Percentiles rank a stretch among this genome's conserved stretches.
Evolutionary conservation across 2,329 filamentous ascomycete genomes (phyloP).

Genomic region (Sarocladiaceae sp.): DNA sequence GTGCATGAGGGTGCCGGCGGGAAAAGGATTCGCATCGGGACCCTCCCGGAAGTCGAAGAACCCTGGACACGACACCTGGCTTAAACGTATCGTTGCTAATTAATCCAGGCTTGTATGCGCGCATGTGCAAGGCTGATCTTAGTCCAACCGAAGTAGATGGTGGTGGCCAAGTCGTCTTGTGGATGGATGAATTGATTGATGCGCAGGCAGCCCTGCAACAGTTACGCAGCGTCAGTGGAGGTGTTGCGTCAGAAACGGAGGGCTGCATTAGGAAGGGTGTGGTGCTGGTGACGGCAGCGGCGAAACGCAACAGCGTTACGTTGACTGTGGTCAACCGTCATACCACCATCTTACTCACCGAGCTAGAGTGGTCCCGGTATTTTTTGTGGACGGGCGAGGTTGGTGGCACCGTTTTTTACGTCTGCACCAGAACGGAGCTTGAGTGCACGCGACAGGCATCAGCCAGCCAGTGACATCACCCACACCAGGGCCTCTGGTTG

Average conservation of each 20-base stretch:
- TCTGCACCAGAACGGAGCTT: not conserved
- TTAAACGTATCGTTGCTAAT: not conserved
- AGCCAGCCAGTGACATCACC: conserved; percentile 7
- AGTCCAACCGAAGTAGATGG: no score
- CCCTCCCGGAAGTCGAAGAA: not conserved
- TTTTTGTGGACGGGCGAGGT: not conserved
- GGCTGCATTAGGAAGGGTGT: not conserved
- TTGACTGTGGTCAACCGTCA: not conserved
- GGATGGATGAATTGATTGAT: not conserved
- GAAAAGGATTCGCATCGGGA: not conserved
- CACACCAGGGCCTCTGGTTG: not conserved
- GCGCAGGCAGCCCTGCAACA: not conserved
- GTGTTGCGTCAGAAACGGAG: conserved; percentile 9
- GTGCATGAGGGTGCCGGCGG: not conserved
- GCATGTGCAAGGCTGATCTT: not conserved
- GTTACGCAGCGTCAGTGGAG: not conserved
- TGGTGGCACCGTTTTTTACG: conserved; percentile 2
- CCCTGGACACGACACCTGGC: no score
- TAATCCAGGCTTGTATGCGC: not conserved
- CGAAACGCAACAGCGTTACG: not conserved
- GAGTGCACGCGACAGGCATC: not conserved
- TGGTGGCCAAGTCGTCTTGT: not conserved
- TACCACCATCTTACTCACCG: no score
- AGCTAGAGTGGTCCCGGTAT: not conserved
- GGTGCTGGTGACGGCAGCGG: conserved; percentile 6